Evolutionary conservation across 441 rosid genomes (phyloP).

Genomic region (Cnidoscolus chayamansa): DNA sequence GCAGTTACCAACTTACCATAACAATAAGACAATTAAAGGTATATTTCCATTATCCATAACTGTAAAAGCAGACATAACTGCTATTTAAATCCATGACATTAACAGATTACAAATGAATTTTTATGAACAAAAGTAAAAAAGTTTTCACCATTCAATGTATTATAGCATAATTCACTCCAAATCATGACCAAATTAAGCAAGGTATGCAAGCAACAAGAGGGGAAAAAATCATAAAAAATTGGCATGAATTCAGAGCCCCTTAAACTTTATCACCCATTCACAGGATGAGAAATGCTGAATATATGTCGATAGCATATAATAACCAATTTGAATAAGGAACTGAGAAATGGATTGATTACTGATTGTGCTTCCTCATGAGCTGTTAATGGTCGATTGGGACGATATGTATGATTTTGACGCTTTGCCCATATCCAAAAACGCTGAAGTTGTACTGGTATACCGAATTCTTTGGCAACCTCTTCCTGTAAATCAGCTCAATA

Average conservation of each 20-base stretch:
- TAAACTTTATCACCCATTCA: not conserved
- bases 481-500: conserved; percentile 48
- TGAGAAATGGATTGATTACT: conserved; percentile 37
- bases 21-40: too few relatives aligned
- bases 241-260: not conserved
- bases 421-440: conserved; percentile 98
- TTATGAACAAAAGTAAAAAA: too few relatives aligned
- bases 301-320: not conserved
- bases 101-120: too few relatives aligned
- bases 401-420: conserved; percentile 95
- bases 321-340: conserved; percentile 2
- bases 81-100: too few relatives aligned
- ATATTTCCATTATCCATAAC: too few relatives aligned
- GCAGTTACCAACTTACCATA: too few relatives aligned
- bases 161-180: too few relatives aligned
- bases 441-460: conserved; percentile 79
- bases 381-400: conserved; percentile 88
- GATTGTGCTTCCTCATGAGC: conserved; percentile 80
- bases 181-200: not conserved
- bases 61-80: too few relatives aligned
- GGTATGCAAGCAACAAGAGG: not conserved
- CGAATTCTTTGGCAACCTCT: conserved; percentile 92
- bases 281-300: not conserved
- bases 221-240: not conserved
- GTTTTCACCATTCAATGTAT: too few relatives aligned